These are phyloP conservation scores for Apiosordaria backusii DNA, from an alignment of 495 filamentous ascomycete species.

Conservation along the genomic window DNA sequence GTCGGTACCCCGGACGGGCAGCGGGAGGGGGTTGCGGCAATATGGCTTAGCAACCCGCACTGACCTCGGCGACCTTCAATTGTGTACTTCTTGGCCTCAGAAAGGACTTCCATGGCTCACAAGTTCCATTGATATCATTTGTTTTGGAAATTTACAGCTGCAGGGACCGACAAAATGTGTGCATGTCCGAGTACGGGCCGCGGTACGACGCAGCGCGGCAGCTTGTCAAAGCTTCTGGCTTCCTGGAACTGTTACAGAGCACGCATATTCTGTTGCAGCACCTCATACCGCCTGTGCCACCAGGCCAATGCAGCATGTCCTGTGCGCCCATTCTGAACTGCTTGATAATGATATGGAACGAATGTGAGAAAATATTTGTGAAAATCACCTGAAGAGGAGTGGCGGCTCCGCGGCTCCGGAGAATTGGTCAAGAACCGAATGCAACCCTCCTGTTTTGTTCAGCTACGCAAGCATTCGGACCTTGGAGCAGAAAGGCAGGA, in stretches of 20 bases:
- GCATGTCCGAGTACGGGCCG: conserved; percentile 17
- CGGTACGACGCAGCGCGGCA: conserved; percentile 24
- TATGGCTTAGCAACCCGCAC: background rate
- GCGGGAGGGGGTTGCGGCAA: background rate
- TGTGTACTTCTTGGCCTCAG: too few relatives aligned
- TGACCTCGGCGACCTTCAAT: background rate
- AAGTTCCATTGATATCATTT: background rate
- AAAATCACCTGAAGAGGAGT: too few relatives aligned
- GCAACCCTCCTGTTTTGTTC: conserved; percentile 1
- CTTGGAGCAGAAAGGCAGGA: background rate
- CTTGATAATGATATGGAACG: background rate
- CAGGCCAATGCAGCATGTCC: too few relatives aligned
- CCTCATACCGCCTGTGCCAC: background rate
- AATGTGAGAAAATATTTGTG: too few relatives aligned
- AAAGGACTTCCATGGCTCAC: too few relatives aligned
- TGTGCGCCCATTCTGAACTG: background rate
- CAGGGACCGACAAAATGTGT: conserved; percentile 12
- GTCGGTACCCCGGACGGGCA: background rate
- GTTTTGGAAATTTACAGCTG: background rate
- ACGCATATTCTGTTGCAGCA: conserved; percentile 3
- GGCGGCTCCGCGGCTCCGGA: background rate
- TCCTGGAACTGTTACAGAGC: conserved; percentile 15
- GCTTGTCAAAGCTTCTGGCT: conserved; percentile 21
- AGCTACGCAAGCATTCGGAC: background rate
- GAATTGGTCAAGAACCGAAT: conserved; percentile 8